Conservation (phyloP, 352 stramenopile species). For the Globisporangium parvum region DNA sequence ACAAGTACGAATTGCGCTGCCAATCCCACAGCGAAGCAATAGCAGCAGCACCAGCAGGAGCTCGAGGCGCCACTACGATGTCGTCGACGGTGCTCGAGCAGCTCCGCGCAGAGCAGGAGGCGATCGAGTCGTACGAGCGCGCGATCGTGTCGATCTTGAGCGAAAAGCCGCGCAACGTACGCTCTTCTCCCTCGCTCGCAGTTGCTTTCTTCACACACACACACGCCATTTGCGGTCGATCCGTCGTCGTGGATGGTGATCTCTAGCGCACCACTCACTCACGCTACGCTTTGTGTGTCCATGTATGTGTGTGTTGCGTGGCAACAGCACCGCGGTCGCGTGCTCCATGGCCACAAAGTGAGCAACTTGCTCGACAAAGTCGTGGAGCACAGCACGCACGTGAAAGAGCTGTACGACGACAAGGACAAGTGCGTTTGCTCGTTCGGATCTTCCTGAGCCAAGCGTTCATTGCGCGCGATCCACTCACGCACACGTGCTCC, state of each 20-base stretch:
- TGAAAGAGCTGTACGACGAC: constrained; percentile 78
- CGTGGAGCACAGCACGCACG: constrained; percentile 56
- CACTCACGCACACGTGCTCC: background rate
- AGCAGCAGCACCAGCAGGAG: too few relatives aligned
- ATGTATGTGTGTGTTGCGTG: background rate
- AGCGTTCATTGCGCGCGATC: background rate
- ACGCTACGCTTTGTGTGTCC: too few relatives aligned
- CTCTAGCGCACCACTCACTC: background rate
- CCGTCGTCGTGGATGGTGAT: too few relatives aligned
- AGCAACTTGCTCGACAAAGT: constrained; percentile 75
- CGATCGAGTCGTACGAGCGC: constrained; percentile 74
- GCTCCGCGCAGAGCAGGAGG: constrained; percentile 72
- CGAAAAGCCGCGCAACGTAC: constrained; percentile 80
- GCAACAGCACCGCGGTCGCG: constrained; percentile 60
- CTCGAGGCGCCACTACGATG: constrained; percentile 26
- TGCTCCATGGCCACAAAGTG: constrained; percentile 81
- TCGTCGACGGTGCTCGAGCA: constrained; percentile 84
- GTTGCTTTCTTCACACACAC: too few relatives aligned
- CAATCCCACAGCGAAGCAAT: too few relatives aligned
- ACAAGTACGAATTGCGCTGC: too few relatives aligned
- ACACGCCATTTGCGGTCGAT: too few relatives aligned
- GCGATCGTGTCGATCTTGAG: constrained; percentile 62
- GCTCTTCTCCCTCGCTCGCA: constrained; percentile 8
- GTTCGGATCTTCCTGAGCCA: background rate
- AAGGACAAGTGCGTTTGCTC: constrained; percentile 55